phyloP scores from a whole-genome alignment of 2,329 filamentous ascomycete genomes.

The Claviceps quebecensis region DNA sequence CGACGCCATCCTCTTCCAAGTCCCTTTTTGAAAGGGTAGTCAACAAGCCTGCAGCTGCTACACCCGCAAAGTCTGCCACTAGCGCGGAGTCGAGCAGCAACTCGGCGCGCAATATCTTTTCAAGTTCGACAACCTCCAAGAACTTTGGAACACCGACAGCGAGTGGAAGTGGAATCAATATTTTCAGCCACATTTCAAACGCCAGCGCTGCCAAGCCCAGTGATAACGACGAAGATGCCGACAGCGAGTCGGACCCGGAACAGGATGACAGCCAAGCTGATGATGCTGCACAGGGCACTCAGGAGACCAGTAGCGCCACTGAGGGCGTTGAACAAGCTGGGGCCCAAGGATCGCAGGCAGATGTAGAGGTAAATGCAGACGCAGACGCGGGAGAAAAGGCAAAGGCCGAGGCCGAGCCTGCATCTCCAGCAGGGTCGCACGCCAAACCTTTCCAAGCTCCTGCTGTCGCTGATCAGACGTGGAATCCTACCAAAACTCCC shows the following conservation, averaged over 20 bases:
- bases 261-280: slow-evolving; percentile 27
- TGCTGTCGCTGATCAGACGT: slow-evolving; percentile 24
- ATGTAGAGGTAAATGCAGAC: background rate
- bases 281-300: slow-evolving; percentile 24
- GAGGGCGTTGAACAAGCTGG: slow-evolving; percentile 11
- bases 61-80: slow-evolving; percentile 10
- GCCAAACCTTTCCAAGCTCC: slow-evolving; percentile 10
- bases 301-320: slow-evolving; percentile 20
- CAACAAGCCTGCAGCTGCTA: slow-evolving; percentile 28
- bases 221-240: slow-evolving; percentile 32
- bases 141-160: slow-evolving; percentile 12
- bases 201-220: slow-evolving; percentile 41
- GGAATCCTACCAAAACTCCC: slow-evolving; percentile 33
- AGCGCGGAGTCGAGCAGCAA: slow-evolving; percentile 20
- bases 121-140: slow-evolving; percentile 22
- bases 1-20: slow-evolving; percentile 38
- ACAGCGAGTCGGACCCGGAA: slow-evolving; percentile 31
- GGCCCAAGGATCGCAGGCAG: slow-evolving; percentile 5
- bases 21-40: slow-evolving; percentile 43
- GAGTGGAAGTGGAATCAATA: slow-evolving; percentile 28
- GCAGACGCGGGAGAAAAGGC: background rate
- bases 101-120: slow-evolving; percentile 29
- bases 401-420: background rate
- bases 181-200: slow-evolving; percentile 47
- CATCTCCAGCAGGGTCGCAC: background rate